Conservation (phyloP, 192 early-diverging fungal species). For the Allomyces arbusculus region DNA sequence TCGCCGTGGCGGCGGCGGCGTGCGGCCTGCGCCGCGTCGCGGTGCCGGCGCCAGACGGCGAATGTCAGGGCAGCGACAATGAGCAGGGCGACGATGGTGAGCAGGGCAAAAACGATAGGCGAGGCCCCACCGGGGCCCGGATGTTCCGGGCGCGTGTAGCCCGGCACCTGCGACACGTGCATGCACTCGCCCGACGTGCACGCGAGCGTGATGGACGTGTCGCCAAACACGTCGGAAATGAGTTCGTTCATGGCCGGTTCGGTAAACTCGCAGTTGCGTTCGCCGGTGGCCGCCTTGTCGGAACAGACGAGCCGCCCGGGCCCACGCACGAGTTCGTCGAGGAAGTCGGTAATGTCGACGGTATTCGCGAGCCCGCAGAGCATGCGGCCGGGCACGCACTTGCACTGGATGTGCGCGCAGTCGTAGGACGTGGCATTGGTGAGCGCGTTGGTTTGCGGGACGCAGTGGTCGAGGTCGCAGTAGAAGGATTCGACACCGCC, state of each 20-base stretch:
- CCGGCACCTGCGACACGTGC: constrained; percentile 70
- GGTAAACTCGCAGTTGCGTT: constrained; percentile 7
- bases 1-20: constrained; percentile 1
- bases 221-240: constrained; percentile 59
- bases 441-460: constrained; percentile 27
- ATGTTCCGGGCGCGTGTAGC: constrained; percentile 26
- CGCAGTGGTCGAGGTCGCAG: constrained; percentile 60
- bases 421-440: constrained; percentile 34
- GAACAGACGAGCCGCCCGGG: constrained; percentile 19
- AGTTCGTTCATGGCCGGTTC: constrained; percentile 69
- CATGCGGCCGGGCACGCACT: constrained; percentile 55
- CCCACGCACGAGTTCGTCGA: constrained; percentile 54
- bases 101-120: constrained; percentile 15
- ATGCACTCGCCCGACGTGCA: constrained; percentile 73
- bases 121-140: constrained; percentile 14
- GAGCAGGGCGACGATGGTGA: constrained; percentile 10
- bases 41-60: constrained; percentile 10
- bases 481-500: constrained; percentile 75
- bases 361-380: constrained; percentile 65
- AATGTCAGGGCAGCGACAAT: constrained; percentile 21
- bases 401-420: constrained; percentile 58
- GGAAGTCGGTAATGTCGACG: constrained; percentile 60
- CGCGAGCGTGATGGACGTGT: constrained; percentile 52
- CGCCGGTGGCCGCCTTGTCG: not conserved
- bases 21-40: constrained; percentile 11